Evolutionary conservation across 345 rosid genomes (phyloP).

Genomic region (Eucalyptus lansdowneana): DNA sequence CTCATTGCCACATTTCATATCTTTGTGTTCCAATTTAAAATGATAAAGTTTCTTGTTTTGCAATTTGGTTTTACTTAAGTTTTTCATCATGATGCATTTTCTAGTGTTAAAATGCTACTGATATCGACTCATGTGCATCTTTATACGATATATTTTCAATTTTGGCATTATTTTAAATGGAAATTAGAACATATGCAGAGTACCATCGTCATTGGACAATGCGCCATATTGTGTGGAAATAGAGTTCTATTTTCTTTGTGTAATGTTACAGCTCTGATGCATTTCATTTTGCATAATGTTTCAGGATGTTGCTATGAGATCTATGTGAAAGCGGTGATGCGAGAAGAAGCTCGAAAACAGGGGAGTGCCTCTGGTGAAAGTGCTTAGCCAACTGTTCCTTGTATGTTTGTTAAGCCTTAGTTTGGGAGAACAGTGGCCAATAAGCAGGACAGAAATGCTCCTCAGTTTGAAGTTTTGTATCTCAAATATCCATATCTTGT

Average conservation of each 20-base stretch:
- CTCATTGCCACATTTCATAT: neutral
- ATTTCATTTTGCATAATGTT: neutral
- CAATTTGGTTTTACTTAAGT: neutral
- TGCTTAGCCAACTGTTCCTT: constrained; percentile 1
- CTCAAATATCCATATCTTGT: neutral
- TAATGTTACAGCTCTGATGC: neutral
- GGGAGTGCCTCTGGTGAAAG: constrained; percentile 2
- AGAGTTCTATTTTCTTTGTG: neutral
- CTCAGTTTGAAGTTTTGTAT: neutral
- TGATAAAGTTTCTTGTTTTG: neutral
- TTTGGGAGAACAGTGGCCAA: neutral
- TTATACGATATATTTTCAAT: neutral
- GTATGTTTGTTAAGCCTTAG: neutral
- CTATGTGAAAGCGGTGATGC: constrained; percentile 57
- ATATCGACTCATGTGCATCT: neutral
- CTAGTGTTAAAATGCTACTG: neutral
- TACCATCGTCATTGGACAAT: neutral
- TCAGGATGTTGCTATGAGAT: constrained; percentile 96
- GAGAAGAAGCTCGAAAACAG: constrained; percentile 57
- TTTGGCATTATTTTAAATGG: neutral
- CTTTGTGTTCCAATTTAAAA: neutral
- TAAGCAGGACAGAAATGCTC: neutral
- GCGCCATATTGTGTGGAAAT: neutral
- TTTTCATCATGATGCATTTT: neutral
- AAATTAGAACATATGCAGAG: neutral